Evolutionary conservation across 306 rosid genomes (phyloP).

Genomic region (Carpinus fangiana): DNA sequence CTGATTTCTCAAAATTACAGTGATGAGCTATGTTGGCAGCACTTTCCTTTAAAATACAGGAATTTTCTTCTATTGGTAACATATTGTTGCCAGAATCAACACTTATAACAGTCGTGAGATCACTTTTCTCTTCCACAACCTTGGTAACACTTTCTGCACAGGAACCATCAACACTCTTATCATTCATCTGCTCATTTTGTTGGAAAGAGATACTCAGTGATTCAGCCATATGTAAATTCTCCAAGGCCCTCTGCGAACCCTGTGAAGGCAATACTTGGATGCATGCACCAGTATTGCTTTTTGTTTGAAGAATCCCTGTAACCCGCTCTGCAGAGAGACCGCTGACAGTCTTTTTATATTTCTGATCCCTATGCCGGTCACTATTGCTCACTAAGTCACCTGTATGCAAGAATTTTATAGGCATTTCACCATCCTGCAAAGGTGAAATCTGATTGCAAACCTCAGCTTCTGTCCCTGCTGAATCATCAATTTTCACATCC

Average conservation of each 20-base stretch:
- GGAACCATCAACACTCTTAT: conserved; percentile 17
- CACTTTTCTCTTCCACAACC: conserved; percentile 23
- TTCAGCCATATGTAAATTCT: conserved; percentile 40
- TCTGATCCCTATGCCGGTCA: conserved; percentile 35
- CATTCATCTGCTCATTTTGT: conserved; percentile 38
- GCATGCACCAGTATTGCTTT: conserved; percentile 30
- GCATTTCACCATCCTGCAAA: conserved; percentile 39
- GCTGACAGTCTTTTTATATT: conserved; percentile 34
- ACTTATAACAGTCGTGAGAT: conserved; percentile 20
- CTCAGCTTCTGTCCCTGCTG: conserved; percentile 39
- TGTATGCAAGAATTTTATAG: conserved; percentile 26
- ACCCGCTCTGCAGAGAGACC: conserved; percentile 42
- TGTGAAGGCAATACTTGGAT: conserved; percentile 37
- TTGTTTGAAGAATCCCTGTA: conserved; percentile 39
- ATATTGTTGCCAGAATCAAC: conserved; percentile 28
- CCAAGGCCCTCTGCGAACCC: conserved; percentile 32
- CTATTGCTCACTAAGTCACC: conserved; percentile 30
- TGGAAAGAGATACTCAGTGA: conserved; percentile 32
- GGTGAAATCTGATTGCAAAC: conserved; percentile 36
- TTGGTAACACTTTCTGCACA: conserved; percentile 14
- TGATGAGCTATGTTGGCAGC: conserved; percentile 24
- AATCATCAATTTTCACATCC: conserved; percentile 35
- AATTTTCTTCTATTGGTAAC: conserved; percentile 34
- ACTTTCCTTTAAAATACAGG: conserved; percentile 42
- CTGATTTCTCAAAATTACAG: conserved; percentile 34